Evolutionary conservation across 1,284 basidiomycete genomes (phyloP).

Genomic region (Pseudozyma pruni): DNA sequence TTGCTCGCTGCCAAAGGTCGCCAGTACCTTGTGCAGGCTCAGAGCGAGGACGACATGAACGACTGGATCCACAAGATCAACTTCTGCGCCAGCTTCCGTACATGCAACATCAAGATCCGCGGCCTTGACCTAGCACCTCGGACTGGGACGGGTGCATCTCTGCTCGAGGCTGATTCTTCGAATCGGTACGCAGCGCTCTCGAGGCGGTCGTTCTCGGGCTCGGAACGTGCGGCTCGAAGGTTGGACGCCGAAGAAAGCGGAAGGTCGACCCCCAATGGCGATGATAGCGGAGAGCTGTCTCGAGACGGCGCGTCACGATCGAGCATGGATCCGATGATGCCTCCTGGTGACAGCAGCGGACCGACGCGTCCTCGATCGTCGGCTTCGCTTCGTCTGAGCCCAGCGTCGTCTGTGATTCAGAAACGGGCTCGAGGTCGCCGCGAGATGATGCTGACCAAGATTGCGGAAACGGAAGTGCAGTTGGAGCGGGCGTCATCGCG

Average conservation of each 20-base stretch:
- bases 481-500: constrained; percentile 71
- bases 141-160: constrained; percentile 1
- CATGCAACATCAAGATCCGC: constrained; percentile 84
- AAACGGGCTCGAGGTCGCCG: constrained; percentile 37
- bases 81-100: constrained; percentile 91
- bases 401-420: constrained; percentile 32
- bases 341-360: constrained; percentile 19
- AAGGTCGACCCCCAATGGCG: constrained; percentile 22
- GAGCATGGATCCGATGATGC: constrained; percentile 19
- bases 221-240: constrained; percentile 13
- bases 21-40: constrained; percentile 83
- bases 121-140: constrained; percentile 68
- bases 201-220: constrained; percentile 27
- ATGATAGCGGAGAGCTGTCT: constrained; percentile 25
- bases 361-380: constrained; percentile 37
- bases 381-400: constrained; percentile 32
- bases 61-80: constrained; percentile 94
- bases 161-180: constrained; percentile 44
- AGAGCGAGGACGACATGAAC: constrained; percentile 81
- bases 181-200: constrained; percentile 55
- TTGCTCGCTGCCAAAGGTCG: constrained; percentile 75
- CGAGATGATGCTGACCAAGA: constrained; percentile 48
- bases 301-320: constrained; percentile 7
- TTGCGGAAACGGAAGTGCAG: constrained; percentile 82
- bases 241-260: constrained; percentile 24